Evolutionary conservation across 768 basidiomycete species (phyloP), one percentile per base, ranked within the genome.

Genomic region (Podaxis rugospora): DNA sequence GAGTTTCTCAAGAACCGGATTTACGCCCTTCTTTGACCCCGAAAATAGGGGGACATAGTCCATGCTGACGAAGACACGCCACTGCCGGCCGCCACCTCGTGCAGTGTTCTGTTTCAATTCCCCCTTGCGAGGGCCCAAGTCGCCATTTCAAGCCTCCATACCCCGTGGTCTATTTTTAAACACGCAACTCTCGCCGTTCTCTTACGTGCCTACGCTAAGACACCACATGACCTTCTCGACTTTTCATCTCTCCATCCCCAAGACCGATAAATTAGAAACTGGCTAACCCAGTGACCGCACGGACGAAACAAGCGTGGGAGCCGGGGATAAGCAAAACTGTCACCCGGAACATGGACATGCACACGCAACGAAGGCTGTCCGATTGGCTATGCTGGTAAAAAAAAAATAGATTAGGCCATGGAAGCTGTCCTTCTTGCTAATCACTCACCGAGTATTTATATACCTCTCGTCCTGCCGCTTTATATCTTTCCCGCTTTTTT

Each of bases 301-400:
- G 10, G 10, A 55, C 5, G 5, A 14, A 42, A 28, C 16, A 40
- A 40, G 54, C 32, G 55, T 47, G 32, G 32, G 55, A 21, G 55
- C n/a, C 44, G 44, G 32, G 25, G 28, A 10, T 14, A 49, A 6
- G 16, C 9, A 25, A 23, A 35, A 42, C 35, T 42, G 58, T 42
- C 39, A 44, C 49, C 13, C 51, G 57, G 51, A 52, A 25, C 58
- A 46, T 59, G 50, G 47, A 44, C 23, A 27, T 28, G 57, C 21
- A 18, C 21, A 14, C 36, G 7, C 14, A 51, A 51, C 50, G 36
- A 50, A 58, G 57, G 21, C 9, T 51, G 55, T 55, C 57, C 40
- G 18, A 42, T 42, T 14, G 40, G 40, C 40, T 6, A 42, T 11
- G 9, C 37, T 39, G 23, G 47, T 47, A 14, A 25, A 51, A 32